Conservation (phyloP, 1,284 basidiomycete genomes). For the Coniophora puteana region DNA sequence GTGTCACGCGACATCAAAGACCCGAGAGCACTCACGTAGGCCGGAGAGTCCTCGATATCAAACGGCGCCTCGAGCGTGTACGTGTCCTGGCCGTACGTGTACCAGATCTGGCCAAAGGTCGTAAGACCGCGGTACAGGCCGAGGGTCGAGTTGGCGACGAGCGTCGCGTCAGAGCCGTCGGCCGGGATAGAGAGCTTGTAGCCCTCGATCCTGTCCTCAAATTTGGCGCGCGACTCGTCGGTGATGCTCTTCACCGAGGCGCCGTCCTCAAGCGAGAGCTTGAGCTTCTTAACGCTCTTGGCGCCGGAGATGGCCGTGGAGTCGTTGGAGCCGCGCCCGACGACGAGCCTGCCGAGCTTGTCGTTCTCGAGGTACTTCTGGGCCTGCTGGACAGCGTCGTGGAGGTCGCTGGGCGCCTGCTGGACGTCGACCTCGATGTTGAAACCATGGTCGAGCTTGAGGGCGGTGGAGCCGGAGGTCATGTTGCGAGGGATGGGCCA, state of each 20-base stretch:
- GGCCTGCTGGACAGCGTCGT: conserved; percentile 39
- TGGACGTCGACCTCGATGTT: conserved; percentile 33
- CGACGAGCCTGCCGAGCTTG: conserved; percentile 42
- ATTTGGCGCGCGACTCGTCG: conserved; percentile 31
- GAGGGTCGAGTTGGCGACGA: conserved; percentile 48
- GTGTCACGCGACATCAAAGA: neutral
- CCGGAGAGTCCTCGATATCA: conserved; percentile 36
- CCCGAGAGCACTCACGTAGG: conserved; percentile 28
- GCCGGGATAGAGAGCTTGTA: conserved; percentile 43
- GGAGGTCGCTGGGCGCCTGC: conserved; percentile 43
- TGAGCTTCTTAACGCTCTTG: conserved; percentile 16
- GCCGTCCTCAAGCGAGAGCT: neutral
- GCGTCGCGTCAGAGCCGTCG: conserved; percentile 37
- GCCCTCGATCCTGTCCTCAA: conserved; percentile 40
- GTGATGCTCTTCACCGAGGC: conserved; percentile 22
- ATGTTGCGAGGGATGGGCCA: conserved; percentile 35
- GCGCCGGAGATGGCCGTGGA: conserved; percentile 27
- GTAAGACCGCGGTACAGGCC: conserved; percentile 60
- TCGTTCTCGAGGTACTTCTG: conserved; percentile 35
- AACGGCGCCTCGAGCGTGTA: conserved; percentile 38
- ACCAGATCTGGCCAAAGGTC: conserved; percentile 56
- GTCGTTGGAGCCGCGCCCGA: conserved; percentile 46
- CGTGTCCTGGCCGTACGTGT: conserved; percentile 29
- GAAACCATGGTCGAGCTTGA: conserved; percentile 34
- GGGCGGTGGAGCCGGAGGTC: conserved; percentile 24